Evolutionary conservation across 495 filamentous ascomycete species (phyloP).

Genomic region (Ramalina peruviana): DNA sequence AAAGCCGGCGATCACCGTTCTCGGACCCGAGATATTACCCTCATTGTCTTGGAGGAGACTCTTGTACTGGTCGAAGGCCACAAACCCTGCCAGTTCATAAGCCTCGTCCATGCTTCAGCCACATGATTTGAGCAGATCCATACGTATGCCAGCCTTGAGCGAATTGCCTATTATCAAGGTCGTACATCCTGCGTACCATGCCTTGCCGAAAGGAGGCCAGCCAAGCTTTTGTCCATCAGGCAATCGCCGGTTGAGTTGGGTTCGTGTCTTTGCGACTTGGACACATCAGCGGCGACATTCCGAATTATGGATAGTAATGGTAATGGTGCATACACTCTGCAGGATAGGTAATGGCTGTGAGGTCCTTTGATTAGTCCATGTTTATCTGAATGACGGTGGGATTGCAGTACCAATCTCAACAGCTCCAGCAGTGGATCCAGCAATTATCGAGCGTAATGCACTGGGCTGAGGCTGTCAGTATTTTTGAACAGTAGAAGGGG

Average conservation of each 20-base stretch:
- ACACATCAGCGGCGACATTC: background rate
- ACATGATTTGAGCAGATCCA: constrained; percentile 15
- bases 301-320: background rate
- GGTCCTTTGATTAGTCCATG: background rate
- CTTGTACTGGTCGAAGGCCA: constrained; percentile 91
- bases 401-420: constrained; percentile 67
- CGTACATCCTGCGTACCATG: constrained; percentile 98
- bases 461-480: constrained; percentile 46
- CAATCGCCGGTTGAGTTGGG: constrained; percentile 81
- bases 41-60: constrained; percentile 64
- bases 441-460: constrained; percentile 70
- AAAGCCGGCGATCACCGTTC: constrained; percentile 86
- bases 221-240: constrained; percentile 74
- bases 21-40: constrained; percentile 80
- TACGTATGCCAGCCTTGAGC: constrained; percentile 86
- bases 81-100: constrained; percentile 50
- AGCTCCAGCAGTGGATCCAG: constrained; percentile 80
- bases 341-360: constrained; percentile 86
- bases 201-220: constrained; percentile 82
- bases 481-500: background rate
- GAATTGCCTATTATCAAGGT: constrained; percentile 95
- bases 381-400: background rate
- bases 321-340: constrained; percentile 60
- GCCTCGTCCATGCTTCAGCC: background rate
- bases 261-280: constrained; percentile 81